A percentile compares a stretch with the other conserved stretches of the same genome.
These are phyloP conservation scores for Chlorella sorokiniana DNA, from an alignment of 139 green algal species.

Conservation along the genomic window DNA sequence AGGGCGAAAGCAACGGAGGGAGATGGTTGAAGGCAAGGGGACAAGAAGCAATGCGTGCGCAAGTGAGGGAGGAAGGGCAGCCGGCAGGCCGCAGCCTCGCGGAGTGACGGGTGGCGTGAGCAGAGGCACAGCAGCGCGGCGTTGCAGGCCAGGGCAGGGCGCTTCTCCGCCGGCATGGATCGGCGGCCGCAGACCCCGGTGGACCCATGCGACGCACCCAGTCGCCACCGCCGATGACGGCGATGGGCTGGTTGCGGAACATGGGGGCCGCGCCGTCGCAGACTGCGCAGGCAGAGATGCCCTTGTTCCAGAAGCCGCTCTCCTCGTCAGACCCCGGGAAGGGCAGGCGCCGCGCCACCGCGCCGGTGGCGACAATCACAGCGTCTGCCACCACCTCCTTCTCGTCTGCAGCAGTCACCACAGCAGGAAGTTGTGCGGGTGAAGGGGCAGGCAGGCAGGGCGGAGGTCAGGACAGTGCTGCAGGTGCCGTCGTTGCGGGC, in stretches of 20 bases:
- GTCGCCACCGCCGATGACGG: conserved; percentile 84
- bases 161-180: too few relatives aligned
- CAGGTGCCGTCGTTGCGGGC: too few relatives aligned
- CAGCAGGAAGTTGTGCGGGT: background rate
- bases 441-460: background rate
- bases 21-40: too few relatives aligned
- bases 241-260: conserved; percentile 83
- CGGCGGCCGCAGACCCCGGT: background rate
- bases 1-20: too few relatives aligned
- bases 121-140: too few relatives aligned
- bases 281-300: conserved; percentile 96
- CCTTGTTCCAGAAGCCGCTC: conserved; percentile 89
- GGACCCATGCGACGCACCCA: conserved; percentile 36
- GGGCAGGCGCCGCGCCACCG: conserved; percentile 84
- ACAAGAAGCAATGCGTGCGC: too few relatives aligned
- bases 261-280: conserved; percentile 95
- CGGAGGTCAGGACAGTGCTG: background rate
- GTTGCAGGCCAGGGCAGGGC: too few relatives aligned
- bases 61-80: background rate
- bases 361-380: conserved; percentile 95
- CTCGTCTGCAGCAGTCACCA: conserved; percentile 41
- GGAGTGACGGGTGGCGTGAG: too few relatives aligned
- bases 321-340: conserved; percentile 83
- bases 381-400: conserved; percentile 75
- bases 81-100: too few relatives aligned